Conservation (phyloP, 345 rosid species). For the Salix koriyanagi region DNA sequence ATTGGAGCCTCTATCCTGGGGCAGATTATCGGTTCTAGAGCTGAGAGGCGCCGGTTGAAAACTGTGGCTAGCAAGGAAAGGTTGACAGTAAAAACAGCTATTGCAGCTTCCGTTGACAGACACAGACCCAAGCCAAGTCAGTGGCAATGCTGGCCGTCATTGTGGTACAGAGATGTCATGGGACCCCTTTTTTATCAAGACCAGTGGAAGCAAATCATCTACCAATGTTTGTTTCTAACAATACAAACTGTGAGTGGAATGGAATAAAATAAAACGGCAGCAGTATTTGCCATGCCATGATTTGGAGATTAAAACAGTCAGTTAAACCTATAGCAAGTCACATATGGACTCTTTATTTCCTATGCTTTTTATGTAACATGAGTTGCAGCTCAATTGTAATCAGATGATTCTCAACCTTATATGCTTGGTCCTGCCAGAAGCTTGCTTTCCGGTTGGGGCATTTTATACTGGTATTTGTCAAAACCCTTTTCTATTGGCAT, state of each 20-base stretch:
- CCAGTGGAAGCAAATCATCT: slow-evolving; percentile 1
- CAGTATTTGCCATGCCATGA: not conserved
- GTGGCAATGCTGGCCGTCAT: slow-evolving; percentile 18
- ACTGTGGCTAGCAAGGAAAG: too few relatives aligned
- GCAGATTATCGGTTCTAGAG: slow-evolving; percentile 84
- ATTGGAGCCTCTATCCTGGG: slow-evolving; percentile 83
- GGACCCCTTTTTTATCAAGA: slow-evolving; percentile 14
- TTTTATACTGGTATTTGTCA: not conserved
- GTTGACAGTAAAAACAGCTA: too few relatives aligned
- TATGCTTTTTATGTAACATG: not conserved
- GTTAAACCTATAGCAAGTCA: not conserved
- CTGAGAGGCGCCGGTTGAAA: slow-evolving; percentile 67
- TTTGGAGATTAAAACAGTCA: not conserved
- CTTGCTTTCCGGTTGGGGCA: not conserved
- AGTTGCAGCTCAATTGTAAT: not conserved
- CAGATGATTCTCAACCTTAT: not conserved
- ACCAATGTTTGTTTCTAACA: slow-evolving; percentile 14
- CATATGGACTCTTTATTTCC: not conserved
- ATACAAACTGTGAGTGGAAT: not conserved
- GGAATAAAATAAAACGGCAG: not conserved
- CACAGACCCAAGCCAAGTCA: slow-evolving; percentile 17
- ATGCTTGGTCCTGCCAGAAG: not conserved
- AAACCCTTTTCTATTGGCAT: too few relatives aligned
- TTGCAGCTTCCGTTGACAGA: slow-evolving; percentile 18
- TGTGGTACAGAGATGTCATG: slow-evolving; percentile 33